These are phyloP conservation scores for Eremochloa ophiuroides DNA, from an alignment of 176 grass and related monocot genomes.

Conservation along the genomic window DNA sequence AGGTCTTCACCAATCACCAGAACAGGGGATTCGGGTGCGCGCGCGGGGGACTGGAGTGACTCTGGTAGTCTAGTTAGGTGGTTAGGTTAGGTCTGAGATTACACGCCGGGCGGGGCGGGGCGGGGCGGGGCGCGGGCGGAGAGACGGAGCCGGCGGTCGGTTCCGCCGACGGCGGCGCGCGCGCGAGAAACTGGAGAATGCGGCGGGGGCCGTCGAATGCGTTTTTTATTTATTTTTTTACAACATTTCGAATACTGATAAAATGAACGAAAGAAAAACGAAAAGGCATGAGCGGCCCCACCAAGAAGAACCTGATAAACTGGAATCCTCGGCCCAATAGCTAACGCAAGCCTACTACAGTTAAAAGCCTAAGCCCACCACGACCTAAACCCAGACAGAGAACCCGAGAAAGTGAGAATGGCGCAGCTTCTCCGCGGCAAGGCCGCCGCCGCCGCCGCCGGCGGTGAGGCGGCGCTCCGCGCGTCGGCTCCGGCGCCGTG, in stretches of 20 bases:
- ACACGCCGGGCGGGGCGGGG: not conserved
- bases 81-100: not conserved
- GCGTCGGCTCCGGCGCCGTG: slow-evolving; percentile 24
- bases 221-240: no score
- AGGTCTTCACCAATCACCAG: not conserved
- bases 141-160: not conserved
- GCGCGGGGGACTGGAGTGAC: not conserved
- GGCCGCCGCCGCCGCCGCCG: slow-evolving; percentile 37
- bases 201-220: no score
- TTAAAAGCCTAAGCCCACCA: no score
- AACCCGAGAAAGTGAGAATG: slow-evolving; percentile 57
- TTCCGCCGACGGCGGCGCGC: not conserved
- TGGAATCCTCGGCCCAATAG: not conserved
- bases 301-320: not conserved
- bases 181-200: not conserved
- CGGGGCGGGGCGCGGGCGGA: not conserved
- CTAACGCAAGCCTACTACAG: not conserved
- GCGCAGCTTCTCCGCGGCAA: slow-evolving; percentile 42
- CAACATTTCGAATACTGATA: no score
- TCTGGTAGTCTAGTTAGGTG: not conserved
- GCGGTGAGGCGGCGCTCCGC: not conserved
- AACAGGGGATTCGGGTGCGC: not conserved
- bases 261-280: no score
- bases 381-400: slow-evolving; percentile 30
- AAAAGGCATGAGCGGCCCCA: no score